Base-by-base conservation (phyloP, 2,329 filamentous ascomycete genomes). In the Colletotrichum cuscutae region DNA sequence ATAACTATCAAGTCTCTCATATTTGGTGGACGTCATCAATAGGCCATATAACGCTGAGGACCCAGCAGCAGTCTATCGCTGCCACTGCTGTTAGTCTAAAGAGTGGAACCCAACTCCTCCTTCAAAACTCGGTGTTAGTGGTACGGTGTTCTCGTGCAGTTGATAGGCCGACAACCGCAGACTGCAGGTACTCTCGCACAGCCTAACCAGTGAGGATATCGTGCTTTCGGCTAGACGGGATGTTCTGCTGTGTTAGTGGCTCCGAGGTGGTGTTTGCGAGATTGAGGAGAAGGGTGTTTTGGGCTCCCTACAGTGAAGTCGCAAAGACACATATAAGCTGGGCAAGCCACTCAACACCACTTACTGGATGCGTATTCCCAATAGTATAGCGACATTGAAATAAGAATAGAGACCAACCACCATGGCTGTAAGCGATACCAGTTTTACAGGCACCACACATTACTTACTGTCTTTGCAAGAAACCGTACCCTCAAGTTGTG, bases 401-500 rank as follows among this genome's bases (percentile, higher is more conserved):
- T 32, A 32, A 32, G 2, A 9, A 32, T 30, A 28, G 12, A 0
- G 1, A 28, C 24, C 49, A 32, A 12, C 4, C 52, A 22, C 15
- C 15, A 65, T 65, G 62, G 62, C 62, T 22, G 62, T 65, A 19
- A 57, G 62, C 32, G 53, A 26, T 22, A 28, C 3, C 26, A 22
- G 9, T 12, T 5, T 9, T 28, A 24, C 22, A 12, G 22, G 6
- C 4, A 37, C 28, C 8, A 6, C 4, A 46, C 24, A 2, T 15
- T 49, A 13, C 62, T 65, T 7, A 65, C 62, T 15, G 13, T 37
- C 7, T 26, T 35, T 24, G 52, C 37, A 75, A 49, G 73, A 75
- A 71, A 60, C 71, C 71, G 3, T 93, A 93, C 78, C 91, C 92
- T 61, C 94, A 95, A 79, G 86, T 95, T 77, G 86, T 98, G 74